Base-by-base conservation (phyloP, 2,329 filamentous ascomycete species). In the Cryphonectria carpinicola region DNA sequence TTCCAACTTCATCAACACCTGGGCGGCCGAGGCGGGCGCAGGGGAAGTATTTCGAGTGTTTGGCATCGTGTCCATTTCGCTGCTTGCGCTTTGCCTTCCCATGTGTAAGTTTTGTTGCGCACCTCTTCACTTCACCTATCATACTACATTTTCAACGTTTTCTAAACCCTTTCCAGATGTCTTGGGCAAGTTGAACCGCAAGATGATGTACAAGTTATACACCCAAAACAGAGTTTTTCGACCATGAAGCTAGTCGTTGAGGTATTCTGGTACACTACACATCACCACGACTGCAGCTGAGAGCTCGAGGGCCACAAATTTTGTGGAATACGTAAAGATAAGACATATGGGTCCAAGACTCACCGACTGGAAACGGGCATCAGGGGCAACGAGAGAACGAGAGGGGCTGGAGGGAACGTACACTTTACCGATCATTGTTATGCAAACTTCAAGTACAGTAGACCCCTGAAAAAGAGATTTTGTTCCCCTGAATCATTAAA, bases 1-100 rank as follows among this genome's bases (percentile, higher is more conserved):
- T 65, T 78, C 76, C 22, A 77, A 75, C 1, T 78, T 80, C 60
- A 76, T 79, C 39, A 80, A 80, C 67, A 76, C 76, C 1, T 79
- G 76, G 73, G 75, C 74, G 3, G 74, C 73, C 1, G 68, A 69
- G 14, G 66, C 74, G 6, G 78, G 78, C 1, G 75, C 77, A 0
- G 77, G 74, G 0, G 69, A 75, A 52, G 76, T 79, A 46, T 78
- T 76, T 54, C 73, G 71, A 37, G 74, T 77, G 3, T 80, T 76
- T 67, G 78, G 78, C 3, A 78, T 77, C 25, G 74, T 76, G 7
- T 77, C 78, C 11, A 37, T 78, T 3, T 75, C 74, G 43, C 74
- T 78, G 3, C 74, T 80, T 60, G 74, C 74, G 4, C 76, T 75
- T n/a, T 79, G 77, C 66, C 74, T 79, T 64, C 78, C 78, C 3